Evolutionary conservation across 805 yeast genomes (phyloP).

Genomic region (Suhomyces sp.): DNA sequence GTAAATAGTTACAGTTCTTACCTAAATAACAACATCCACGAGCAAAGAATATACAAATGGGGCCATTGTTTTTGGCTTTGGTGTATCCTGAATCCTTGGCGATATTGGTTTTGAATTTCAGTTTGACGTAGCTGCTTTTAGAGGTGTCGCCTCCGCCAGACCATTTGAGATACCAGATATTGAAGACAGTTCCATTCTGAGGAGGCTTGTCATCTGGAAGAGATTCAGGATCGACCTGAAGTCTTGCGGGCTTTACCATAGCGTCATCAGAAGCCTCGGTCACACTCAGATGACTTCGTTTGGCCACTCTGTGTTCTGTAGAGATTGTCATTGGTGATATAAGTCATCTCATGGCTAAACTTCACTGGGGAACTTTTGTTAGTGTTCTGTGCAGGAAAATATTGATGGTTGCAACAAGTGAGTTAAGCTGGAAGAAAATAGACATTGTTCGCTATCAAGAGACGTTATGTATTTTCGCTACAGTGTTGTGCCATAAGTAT

Average conservation of each 20-base stretch:
- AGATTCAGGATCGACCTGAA: constrained; percentile 65
- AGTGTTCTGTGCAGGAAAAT: neutral
- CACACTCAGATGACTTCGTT: neutral
- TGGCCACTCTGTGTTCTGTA: neutral
- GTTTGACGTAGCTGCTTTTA: constrained; percentile 42
- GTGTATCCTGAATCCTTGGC: constrained; percentile 73
- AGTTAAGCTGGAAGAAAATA: too few species aligned
- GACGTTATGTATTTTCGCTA: too few species aligned
- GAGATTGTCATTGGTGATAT: neutral
- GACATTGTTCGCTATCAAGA: too few species aligned
- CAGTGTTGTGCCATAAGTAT: neutral
- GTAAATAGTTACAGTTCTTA: constrained; percentile 69
- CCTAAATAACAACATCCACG: constrained; percentile 87
- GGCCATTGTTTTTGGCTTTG: constrained; percentile 52
- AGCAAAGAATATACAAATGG: constrained; percentile 80
- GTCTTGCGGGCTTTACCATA: constrained; percentile 51
- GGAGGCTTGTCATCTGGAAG: constrained; percentile 63
- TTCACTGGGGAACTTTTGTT: neutral
- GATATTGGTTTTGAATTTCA: constrained; percentile 60
- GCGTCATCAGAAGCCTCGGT: neutral
- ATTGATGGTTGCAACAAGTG: neutral
- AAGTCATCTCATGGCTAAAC: neutral
- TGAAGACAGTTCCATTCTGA: constrained; percentile 77
- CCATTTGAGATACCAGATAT: constrained; percentile 89
- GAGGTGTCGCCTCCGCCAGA: constrained; percentile 63